Evolutionary conservation across 495 filamentous ascomycete genomes (phyloP).

Genomic region (Daldinia concentrica): DNA sequence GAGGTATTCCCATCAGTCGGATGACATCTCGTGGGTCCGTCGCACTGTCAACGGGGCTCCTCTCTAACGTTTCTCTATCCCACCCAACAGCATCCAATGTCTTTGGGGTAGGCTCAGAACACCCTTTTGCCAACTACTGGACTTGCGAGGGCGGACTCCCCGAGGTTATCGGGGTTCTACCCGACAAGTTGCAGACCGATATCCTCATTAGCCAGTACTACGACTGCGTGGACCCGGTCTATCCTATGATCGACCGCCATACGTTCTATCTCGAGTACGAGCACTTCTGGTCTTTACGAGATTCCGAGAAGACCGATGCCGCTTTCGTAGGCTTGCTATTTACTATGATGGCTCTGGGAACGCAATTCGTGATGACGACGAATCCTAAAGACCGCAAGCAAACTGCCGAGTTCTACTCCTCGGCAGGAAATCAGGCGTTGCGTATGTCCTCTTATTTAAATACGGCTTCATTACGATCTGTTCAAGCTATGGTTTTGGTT

Average conservation of each 20-base stretch:
- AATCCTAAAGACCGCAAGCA: constrained; percentile 66
- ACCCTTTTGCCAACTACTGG: constrained; percentile 81
- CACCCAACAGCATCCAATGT: constrained; percentile 69
- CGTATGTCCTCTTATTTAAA: constrained; percentile 74
- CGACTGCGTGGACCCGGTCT: constrained; percentile 76
- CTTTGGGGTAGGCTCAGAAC: constrained; percentile 72
- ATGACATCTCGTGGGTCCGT: constrained; percentile 53
- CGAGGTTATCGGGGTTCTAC: constrained; percentile 74
- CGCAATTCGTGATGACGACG: constrained; percentile 71
- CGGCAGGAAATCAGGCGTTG: constrained; percentile 74
- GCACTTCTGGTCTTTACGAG: constrained; percentile 68
- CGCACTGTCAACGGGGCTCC: constrained; percentile 64
- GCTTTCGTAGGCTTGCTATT: constrained; percentile 72
- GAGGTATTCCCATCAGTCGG: constrained; percentile 51
- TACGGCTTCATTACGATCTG: constrained; percentile 68
- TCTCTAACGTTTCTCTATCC: constrained; percentile 74
- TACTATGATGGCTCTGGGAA: constrained; percentile 75
- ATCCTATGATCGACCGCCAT: constrained; percentile 74
- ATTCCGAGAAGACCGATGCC: constrained; percentile 64
- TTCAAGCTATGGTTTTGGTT: constrained; percentile 78
- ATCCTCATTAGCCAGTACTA: constrained; percentile 75
- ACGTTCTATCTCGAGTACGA: constrained; percentile 76
- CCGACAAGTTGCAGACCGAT: constrained; percentile 75
- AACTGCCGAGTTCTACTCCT: constrained; percentile 79
- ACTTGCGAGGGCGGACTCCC: constrained; percentile 74